phyloP scores from a whole-genome alignment of 768 basidiomycete species.

The Serendipita vermifera region DNA sequence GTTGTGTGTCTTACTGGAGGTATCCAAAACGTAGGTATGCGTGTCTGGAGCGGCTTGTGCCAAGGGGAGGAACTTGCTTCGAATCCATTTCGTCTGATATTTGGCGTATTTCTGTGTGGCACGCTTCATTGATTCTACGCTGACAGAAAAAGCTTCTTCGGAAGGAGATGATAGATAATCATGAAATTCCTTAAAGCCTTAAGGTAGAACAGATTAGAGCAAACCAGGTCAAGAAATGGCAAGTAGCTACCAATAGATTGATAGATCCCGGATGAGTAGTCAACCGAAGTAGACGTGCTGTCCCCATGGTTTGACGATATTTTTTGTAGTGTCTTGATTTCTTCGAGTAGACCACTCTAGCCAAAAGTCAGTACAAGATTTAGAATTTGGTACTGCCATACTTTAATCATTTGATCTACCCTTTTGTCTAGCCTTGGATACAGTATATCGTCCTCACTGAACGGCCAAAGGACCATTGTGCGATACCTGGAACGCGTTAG shows the following conservation, averaged over 20 bases:
- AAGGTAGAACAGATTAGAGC: not conserved
- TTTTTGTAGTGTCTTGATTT: constrained; percentile 46
- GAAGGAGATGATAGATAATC: constrained; percentile 41
- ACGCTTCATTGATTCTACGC: constrained; percentile 67
- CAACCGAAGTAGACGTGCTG: constrained; percentile 18
- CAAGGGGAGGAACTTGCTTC: constrained; percentile 75
- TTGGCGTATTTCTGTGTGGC: constrained; percentile 87
- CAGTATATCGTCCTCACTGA: constrained; percentile 51
- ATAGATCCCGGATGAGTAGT: constrained; percentile 78
- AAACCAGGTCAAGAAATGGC: not conserved
- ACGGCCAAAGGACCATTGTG: constrained; percentile 85
- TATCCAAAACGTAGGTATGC: constrained; percentile 50
- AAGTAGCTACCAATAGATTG: constrained; percentile 72
- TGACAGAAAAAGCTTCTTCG: constrained; percentile 35
- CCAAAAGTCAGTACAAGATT: constrained; percentile 1
- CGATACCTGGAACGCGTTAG: constrained; percentile 45
- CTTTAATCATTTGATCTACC: constrained; percentile 83
- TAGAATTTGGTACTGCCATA: constrained; percentile 23
- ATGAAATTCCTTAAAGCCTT: constrained; percentile 90
- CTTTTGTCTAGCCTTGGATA: constrained; percentile 59
- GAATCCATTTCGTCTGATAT: constrained; percentile 83
- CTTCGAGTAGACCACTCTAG: constrained; percentile 66
- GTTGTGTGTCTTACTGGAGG: constrained; percentile 38
- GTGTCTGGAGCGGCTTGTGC: constrained; percentile 35
- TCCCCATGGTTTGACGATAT: constrained; percentile 6